Evolutionary conservation across 768 basidiomycete species (phyloP).

Genomic region (Leccinum variicolor): DNA sequence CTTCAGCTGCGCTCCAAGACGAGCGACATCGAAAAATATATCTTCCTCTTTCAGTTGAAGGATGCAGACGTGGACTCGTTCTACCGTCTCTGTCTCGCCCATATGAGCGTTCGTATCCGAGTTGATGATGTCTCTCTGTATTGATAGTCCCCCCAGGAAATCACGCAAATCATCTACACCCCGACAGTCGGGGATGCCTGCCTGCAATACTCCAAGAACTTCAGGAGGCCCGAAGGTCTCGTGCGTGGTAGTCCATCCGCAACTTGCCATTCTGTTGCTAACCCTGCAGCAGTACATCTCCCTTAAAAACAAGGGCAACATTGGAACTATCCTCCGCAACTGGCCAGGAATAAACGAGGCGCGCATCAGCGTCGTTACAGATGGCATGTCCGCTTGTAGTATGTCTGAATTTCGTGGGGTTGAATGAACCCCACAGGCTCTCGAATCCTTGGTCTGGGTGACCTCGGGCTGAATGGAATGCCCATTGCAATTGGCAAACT

Average conservation of each 20-base stretch:
- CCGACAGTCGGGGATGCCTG: slow-evolving; percentile 93
- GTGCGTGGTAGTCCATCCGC: slow-evolving; percentile 34
- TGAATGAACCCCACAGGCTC: slow-evolving; percentile 47
- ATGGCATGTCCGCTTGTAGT: slow-evolving; percentile 47
- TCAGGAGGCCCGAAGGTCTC: slow-evolving; percentile 69
- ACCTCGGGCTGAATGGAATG: slow-evolving; percentile 82
- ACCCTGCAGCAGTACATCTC: slow-evolving; percentile 59
- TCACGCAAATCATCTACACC: slow-evolving; percentile 84
- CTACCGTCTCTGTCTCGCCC: slow-evolving; percentile 68
- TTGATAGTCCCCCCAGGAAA: slow-evolving; percentile 35
- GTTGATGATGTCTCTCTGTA: neutral
- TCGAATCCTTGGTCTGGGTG: slow-evolving; percentile 86
- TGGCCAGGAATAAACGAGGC: slow-evolving; percentile 74
- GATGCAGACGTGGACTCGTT: slow-evolving; percentile 70
- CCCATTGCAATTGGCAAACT: slow-evolving; percentile 92
- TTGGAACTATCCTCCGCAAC: slow-evolving; percentile 62
- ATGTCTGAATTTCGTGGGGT: neutral
- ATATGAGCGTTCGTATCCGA: slow-evolving; percentile 43
- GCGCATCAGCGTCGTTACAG: slow-evolving; percentile 91
- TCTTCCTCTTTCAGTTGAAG: slow-evolving; percentile 76
- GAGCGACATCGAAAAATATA: slow-evolving; percentile 77
- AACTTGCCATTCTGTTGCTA: neutral
- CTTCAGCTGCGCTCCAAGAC: slow-evolving; percentile 74
- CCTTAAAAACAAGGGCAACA: slow-evolving; percentile 79
- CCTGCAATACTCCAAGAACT: slow-evolving; percentile 77